Conservation (phyloP, 805 yeast species). For the Zygosaccharomyces bisporus region DNA sequence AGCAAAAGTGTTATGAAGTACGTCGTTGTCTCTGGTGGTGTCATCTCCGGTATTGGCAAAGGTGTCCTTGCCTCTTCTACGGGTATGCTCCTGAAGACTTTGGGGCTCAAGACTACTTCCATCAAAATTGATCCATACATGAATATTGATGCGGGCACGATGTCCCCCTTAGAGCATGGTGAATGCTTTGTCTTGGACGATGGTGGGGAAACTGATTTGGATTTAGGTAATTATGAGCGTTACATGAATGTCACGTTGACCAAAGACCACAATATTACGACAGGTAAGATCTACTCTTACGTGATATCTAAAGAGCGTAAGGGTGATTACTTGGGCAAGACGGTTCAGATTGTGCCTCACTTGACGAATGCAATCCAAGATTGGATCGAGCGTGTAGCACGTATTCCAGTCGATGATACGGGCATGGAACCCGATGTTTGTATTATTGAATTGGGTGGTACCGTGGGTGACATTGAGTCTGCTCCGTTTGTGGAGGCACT, state of each 20-base stretch:
- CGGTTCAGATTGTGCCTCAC: constrained; percentile 99
- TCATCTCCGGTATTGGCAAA: constrained; percentile 97
- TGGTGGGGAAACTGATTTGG: constrained; percentile 99
- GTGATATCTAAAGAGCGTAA: constrained; percentile 93
- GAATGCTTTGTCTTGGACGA: constrained; percentile 97
- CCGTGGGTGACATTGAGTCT: constrained; percentile 98
- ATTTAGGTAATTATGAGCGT: constrained; percentile 96
- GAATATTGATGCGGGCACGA: constrained; percentile 99
- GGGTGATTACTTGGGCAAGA: constrained; percentile 96
- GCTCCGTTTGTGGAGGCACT: constrained; percentile 99
- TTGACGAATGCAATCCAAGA: constrained; percentile 96
- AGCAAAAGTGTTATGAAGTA: constrained; percentile 64
- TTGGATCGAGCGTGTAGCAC: constrained; percentile 93
- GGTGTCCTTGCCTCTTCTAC: constrained; percentile 98
- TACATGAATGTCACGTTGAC: constrained; percentile 91
- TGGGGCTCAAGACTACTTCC: constrained; percentile 92
- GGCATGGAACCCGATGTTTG: constrained; percentile 93
- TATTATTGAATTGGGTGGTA: constrained; percentile 97
- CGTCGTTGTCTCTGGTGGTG: constrained; percentile 99
- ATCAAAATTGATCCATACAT: constrained; percentile 98
- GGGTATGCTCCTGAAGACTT: constrained; percentile 87
- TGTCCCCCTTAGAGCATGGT: constrained; percentile 99
- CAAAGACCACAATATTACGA: constrained; percentile 92
- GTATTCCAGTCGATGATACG: constrained; percentile 84
- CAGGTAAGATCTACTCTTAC: constrained; percentile 93